A percentile compares a stretch with the other conserved stretches of the same genome.
Conservation (phyloP, 768 basidiomycete genomes). For the Pleurotus eryngii region DNA sequence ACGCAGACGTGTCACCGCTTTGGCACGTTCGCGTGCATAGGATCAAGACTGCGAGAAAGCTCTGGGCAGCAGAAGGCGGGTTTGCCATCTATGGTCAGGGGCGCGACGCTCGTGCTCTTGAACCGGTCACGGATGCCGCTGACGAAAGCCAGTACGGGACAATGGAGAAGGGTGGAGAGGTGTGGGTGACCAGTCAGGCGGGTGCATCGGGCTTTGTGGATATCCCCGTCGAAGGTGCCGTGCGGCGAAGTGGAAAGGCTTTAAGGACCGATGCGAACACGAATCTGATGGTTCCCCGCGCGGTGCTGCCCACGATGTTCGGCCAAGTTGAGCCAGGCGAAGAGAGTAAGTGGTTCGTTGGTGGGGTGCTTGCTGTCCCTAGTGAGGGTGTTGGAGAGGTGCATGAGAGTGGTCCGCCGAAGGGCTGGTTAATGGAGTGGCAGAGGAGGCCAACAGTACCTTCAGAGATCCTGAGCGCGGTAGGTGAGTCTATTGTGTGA, state of each 20-base stretch:
- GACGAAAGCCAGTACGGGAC: constrained; percentile 42
- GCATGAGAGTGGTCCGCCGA: constrained; percentile 31
- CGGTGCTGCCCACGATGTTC: constrained; percentile 63
- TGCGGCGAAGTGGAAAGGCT: constrained; percentile 36
- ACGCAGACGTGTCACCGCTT: constrained; percentile 39
- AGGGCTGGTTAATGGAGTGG: constrained; percentile 49
- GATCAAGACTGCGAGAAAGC: constrained; percentile 45
- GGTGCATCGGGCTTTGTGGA: constrained; percentile 64
- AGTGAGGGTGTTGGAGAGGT: constrained; percentile 22
- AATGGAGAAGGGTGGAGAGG: constrained; percentile 41
- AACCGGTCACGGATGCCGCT: constrained; percentile 29
- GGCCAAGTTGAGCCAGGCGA: constrained; percentile 40
- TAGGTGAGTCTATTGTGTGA: not conserved
- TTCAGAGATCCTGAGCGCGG: constrained; percentile 24
- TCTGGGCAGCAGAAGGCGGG: constrained; percentile 64
- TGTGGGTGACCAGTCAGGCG: constrained; percentile 53
- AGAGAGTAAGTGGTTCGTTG: constrained; percentile 54
- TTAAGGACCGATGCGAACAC: constrained; percentile 70
- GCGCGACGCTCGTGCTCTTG: constrained; percentile 54
- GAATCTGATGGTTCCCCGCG: constrained; percentile 63
- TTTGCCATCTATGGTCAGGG: constrained; percentile 72
- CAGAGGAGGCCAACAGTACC: constrained; percentile 41
- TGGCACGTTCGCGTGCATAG: constrained; percentile 75
- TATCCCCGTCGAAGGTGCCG: constrained; percentile 20
- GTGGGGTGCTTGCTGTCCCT: constrained; percentile 64